Evolutionary conservation across 768 basidiomycete genomes (phyloP), one percentile per base, ranked within the genome.

Genomic region (Sutorius australiensis): DNA sequence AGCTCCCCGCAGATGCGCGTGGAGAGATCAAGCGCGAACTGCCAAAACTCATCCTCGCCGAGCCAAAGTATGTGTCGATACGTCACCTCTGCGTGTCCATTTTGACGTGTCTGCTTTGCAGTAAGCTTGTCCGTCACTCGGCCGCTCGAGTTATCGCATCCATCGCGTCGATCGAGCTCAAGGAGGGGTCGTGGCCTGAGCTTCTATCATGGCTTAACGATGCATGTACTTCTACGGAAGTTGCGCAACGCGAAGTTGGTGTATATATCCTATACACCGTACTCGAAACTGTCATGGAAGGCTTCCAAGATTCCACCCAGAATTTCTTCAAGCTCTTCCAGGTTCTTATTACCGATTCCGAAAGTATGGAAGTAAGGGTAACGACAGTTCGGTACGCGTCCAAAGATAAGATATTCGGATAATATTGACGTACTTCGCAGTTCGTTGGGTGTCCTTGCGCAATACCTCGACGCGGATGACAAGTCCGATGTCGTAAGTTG

Each of bases 71-170:
- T 65, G 85, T 68, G 10, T 21, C 14, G 24, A 38, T 38, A 8
- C 46, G 41, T 56, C 19, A 5, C 10, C 17, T 5, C 45, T 1
- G 3, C 5, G 2, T 46, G 3, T 17, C 6, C 9, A 5, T 53
- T 10, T 33, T 34, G 33, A 51, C 51, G 43, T 58, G 49, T 50
- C 53, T 59, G 28, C 13, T 57, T 50, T 50, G 3, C 66, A 98
- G 94, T 59, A 82, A 87, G 52, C 84, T 94, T 56, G 94, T 97
- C 48, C 90, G 94, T 51, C 92, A 98, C 69, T 89, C 95, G 10
- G 83, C 88, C 43, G 90, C 95, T 21, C 91, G 97, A 43, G 89
- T 95, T 52, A 82, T 98, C 57, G 91, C 95, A 39, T 87, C 92
- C 53, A 89, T 98, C 71, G 95, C 95, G 17, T 80, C 83, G 50